These are phyloP conservation scores for Jatropha curcas DNA, from an alignment of 345 rosid genomes.

Conservation along the genomic window DNA sequence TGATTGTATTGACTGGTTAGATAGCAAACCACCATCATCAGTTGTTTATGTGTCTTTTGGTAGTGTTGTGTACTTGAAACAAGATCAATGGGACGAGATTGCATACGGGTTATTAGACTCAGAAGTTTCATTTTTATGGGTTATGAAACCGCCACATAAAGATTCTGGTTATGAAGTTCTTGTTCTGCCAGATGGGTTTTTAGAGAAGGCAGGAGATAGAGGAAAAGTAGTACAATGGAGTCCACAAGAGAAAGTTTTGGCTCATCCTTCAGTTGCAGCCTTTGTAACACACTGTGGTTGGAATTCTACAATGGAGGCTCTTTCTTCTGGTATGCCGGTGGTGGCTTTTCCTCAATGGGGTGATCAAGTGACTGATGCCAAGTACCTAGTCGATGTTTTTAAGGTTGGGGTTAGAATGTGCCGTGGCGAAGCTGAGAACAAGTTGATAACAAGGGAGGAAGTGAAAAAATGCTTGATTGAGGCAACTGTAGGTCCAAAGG, in stretches of 20 bases:
- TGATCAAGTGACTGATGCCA: constrained; percentile 76
- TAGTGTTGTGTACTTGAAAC: constrained; percentile 56
- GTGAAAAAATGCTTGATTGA: constrained; percentile 60
- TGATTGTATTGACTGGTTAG: constrained; percentile 77
- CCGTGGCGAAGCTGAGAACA: constrained; percentile 62
- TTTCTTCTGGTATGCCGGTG: constrained; percentile 64
- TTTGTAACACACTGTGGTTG: constrained; percentile 91
- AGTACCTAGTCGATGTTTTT: constrained; percentile 61
- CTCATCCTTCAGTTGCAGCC: constrained; percentile 64
- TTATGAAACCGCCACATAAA: constrained; percentile 51
- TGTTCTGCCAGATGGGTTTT: constrained; percentile 62
- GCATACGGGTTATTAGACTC: constrained; percentile 63
- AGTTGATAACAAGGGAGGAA: constrained; percentile 58
- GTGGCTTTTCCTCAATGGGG: constrained; percentile 85
- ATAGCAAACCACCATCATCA: constrained; percentile 53
- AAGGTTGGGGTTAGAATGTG: constrained; percentile 63
- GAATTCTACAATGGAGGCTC: constrained; percentile 84
- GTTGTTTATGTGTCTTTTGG: constrained; percentile 92
- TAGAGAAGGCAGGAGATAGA: constrained; percentile 51
- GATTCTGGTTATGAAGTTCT: constrained; percentile 32
- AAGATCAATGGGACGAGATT: constrained; percentile 74
- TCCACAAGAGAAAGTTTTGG: constrained; percentile 72
- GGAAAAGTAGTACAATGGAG: constrained; percentile 74
- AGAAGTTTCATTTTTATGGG: constrained; percentile 70
- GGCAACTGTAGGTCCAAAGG: constrained; percentile 56